Percentiles rank a stretch among this genome's conserved stretches.
phyloP scores from a whole-genome alignment of 768 basidiomycete genomes.

The Favolaschia claudopus region DNA sequence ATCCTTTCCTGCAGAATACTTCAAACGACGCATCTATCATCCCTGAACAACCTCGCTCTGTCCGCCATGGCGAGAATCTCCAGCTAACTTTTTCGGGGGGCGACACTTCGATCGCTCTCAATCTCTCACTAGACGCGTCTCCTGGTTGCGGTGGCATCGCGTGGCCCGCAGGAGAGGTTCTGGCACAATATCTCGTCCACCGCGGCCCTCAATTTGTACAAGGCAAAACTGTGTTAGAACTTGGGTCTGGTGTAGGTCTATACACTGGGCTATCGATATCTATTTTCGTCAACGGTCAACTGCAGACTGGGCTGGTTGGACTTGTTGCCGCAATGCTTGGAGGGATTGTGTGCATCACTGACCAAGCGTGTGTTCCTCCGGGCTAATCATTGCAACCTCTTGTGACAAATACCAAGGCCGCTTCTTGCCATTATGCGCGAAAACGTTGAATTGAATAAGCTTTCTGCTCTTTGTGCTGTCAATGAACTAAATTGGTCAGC shows the following conservation, averaged over 20 bases:
- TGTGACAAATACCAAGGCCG: slow-evolving; percentile 56
- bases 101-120: slow-evolving; percentile 45
- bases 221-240: slow-evolving; percentile 73
- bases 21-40: slow-evolving; percentile 45
- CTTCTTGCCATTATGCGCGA: slow-evolving; percentile 79
- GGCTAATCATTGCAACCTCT: slow-evolving; percentile 9
- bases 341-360: slow-evolving; percentile 80
- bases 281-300: too few relatives aligned
- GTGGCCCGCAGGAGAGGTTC: slow-evolving; percentile 92
- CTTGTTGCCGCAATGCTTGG: slow-evolving; percentile 79
- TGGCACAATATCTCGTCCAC: slow-evolving; percentile 76
- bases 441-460: slow-evolving; percentile 74
- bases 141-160: slow-evolving; percentile 93
- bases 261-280: too few relatives aligned
- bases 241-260: slow-evolving; percentile 95
- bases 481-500: slow-evolving; percentile 85
- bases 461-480: slow-evolving; percentile 59
- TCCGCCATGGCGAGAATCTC: slow-evolving; percentile 52
- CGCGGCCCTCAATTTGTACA: slow-evolving; percentile 57
- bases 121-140: slow-evolving; percentile 75
- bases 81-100: slow-evolving; percentile 48
- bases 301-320: slow-evolving; percentile 93
- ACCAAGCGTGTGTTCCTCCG: slow-evolving; percentile 78
- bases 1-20: slow-evolving; percentile 8
- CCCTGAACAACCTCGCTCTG: slow-evolving; percentile 61